phyloP scores from a whole-genome alignment of 73 alveolate genomes.

The Symbiodinium pilosum region DNA sequence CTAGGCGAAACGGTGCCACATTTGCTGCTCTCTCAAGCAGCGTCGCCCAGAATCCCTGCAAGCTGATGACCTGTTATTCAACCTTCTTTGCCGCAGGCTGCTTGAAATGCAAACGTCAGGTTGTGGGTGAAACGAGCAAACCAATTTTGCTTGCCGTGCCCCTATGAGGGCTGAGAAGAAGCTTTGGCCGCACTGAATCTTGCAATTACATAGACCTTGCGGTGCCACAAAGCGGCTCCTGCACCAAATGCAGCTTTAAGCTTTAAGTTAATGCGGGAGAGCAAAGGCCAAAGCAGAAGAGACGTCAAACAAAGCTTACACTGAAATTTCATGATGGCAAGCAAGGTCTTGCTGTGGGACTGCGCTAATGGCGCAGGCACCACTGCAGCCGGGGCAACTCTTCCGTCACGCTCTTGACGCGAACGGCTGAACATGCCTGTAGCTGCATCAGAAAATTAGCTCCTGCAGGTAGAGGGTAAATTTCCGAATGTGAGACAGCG shows the following conservation, averaged over 20 bases:
- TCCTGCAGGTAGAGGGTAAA: neutral
- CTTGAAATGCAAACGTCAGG: neutral
- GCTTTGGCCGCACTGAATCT: neutral
- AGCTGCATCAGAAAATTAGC: neutral
- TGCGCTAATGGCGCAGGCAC: too few relatives aligned
- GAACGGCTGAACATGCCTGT: neutral
- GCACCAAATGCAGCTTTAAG: too few relatives aligned
- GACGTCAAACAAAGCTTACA: neutral
- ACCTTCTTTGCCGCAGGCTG: neutral
- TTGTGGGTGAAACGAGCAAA: neutral
- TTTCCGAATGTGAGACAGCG: constrained; percentile 1
- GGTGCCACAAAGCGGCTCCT: too few relatives aligned
- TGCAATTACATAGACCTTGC: neutral
- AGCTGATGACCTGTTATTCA: too few relatives aligned
- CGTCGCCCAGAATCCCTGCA: too few relatives aligned
- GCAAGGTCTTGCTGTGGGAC: too few relatives aligned
- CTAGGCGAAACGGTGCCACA: too few relatives aligned
- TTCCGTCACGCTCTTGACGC: neutral
- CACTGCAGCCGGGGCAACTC: neutral
- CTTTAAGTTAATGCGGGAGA: too few relatives aligned
- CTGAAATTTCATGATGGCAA: neutral
- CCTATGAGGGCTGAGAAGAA: neutral
- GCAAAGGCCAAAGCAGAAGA: neutral
- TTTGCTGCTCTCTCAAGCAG: neutral
- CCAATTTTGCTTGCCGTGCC: neutral